phyloP scores from a whole-genome alignment of 169 alveolate genomes.

The Theileria annulata region DNA sequence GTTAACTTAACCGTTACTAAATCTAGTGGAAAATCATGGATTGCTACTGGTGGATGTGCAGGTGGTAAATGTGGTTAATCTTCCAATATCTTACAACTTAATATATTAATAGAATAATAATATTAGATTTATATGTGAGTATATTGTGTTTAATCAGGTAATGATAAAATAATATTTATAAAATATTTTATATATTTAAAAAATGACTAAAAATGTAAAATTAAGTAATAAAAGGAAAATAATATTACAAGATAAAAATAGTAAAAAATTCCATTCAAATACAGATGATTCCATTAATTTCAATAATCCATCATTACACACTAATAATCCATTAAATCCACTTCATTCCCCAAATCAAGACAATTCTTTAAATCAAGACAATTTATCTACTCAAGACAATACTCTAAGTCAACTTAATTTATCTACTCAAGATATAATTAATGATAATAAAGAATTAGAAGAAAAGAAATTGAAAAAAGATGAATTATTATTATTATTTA shows the following conservation, averaged over 20 bases:
- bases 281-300: not conserved
- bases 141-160: no score
- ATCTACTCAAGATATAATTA: not conserved
- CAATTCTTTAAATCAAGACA: no score
- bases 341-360: not conserved
- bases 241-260: not conserved
- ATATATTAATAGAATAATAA: no score
- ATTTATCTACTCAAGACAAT: not conserved
- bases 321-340: not conserved
- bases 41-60: constrained; percentile 94
- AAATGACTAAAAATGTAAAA: not conserved
- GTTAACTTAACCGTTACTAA: constrained; percentile 80
- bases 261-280: not conserved
- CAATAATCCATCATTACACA: not conserved
- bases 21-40: constrained; percentile 85
- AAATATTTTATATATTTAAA: no score
- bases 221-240: not conserved
- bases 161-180: no score
- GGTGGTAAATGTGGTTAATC: constrained; percentile 89
- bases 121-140: no score
- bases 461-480: constrained; percentile 29
- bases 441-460: not conserved
- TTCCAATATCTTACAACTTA: no score
- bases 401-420: not conserved
- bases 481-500: constrained; percentile 73